These are phyloP conservation scores for Pseudonitzschia multiseries DNA, from an alignment of 108 stramenopile species.

Conservation along the genomic window DNA sequence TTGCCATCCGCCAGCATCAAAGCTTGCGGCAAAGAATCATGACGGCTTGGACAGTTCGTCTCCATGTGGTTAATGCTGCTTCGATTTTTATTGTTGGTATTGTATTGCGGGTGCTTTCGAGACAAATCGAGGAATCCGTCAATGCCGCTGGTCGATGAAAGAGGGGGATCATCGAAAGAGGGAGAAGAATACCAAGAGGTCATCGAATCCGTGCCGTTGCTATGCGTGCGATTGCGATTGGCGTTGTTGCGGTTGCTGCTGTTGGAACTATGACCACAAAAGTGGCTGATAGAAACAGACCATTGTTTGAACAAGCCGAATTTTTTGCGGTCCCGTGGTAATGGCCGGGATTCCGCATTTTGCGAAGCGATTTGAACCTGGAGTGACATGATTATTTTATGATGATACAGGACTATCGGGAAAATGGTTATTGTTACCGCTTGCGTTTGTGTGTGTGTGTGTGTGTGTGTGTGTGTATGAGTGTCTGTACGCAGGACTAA, in stretches of 20 bases:
- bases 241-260: not conserved
- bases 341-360: constrained; percentile 13
- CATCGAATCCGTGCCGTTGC: not conserved
- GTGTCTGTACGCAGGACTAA: not conserved
- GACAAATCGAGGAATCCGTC: not conserved
- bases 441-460: not conserved
- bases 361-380: not conserved
- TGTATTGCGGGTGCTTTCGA: not conserved
- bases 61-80: not conserved
- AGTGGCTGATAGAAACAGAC: not conserved
- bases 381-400: not conserved
- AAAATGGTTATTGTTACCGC: not conserved
- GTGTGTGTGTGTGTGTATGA: not conserved
- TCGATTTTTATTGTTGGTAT: not conserved
- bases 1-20: not conserved
- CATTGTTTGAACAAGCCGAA: constrained; percentile 7
- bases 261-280: not conserved
- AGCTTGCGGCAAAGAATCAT: not conserved
- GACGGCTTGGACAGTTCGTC: not conserved
- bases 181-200: not conserved
- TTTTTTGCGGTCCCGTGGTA: constrained; percentile 14
- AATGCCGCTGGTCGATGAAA: not conserved
- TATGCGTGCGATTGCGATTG: constrained; percentile 1
- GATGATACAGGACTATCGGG: not conserved
- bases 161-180: not conserved